Conservation (phyloP, 148 eudicot species). For the Camellia granthamiana region DNA sequence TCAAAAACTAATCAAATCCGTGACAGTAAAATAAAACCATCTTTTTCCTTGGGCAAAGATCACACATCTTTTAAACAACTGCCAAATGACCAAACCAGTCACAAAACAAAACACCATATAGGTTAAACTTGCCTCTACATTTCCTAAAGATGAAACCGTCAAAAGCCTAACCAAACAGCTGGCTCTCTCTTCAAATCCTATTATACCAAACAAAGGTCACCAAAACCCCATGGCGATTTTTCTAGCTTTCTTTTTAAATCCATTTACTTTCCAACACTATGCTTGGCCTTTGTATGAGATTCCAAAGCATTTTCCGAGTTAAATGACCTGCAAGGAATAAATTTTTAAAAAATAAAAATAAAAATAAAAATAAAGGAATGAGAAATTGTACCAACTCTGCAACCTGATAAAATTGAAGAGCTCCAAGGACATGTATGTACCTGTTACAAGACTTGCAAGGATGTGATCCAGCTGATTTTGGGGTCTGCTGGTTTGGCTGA, state of each 20-base stretch:
- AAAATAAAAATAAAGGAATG: too few relatives aligned
- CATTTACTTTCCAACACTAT: conserved; percentile 38
- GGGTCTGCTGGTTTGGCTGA: conserved; percentile 61
- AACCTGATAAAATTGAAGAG: not conserved
- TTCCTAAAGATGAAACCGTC: not conserved
- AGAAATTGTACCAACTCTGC: not conserved
- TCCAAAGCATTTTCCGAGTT: conserved; percentile 59
- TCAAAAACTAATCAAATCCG: not conserved
- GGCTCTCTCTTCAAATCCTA: not conserved
- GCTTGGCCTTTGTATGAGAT: conserved; percentile 77
- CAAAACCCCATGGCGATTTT: not conserved
- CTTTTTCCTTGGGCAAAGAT: not conserved
- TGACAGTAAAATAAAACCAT: not conserved
- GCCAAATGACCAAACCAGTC: not conserved
- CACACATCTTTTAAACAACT: not conserved
- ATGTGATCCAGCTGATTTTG: conserved; percentile 52
- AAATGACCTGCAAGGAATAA: conserved; percentile 45
- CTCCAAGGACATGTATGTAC: conserved; percentile 24
- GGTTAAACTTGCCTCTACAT: not conserved
- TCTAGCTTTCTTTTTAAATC: not conserved
- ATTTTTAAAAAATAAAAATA: too few relatives aligned
- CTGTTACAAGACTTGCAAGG: conserved; percentile 53
- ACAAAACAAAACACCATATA: not conserved
- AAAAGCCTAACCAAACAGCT: not conserved
- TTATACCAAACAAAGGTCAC: not conserved